These are phyloP conservation scores for Calamus simplicifolius DNA, from an alignment of 176 grass and related monocot genomes.

Conservation along the genomic window DNA sequence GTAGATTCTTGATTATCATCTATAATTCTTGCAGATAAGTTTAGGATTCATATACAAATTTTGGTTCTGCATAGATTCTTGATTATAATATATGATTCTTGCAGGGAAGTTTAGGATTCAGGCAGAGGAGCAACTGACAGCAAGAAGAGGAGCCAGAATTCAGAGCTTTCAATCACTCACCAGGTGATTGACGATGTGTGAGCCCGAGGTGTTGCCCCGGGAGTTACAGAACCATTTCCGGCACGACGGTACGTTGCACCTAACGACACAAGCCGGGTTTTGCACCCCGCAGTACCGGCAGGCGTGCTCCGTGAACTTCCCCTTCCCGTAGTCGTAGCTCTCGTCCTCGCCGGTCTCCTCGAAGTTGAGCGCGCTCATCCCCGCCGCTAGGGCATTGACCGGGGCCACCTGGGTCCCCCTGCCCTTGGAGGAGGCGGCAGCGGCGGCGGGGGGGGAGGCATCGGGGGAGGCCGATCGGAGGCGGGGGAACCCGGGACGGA, in stretches of 20 bases:
- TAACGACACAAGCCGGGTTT: conserved; percentile 81
- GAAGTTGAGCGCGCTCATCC: conserved; percentile 79
- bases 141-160: background rate
- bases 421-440: conserved; percentile 31
- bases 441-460: background rate
- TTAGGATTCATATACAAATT: too few relatives aligned
- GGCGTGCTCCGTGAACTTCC: conserved; percentile 81
- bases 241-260: conserved; percentile 88
- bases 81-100: too few relatives aligned
- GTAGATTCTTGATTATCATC: too few relatives aligned
- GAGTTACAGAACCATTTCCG: conserved; percentile 99
- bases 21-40: too few relatives aligned
- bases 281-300: conserved; percentile 94
- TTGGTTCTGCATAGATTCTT: too few relatives aligned
- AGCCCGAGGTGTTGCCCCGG: conserved; percentile 88
- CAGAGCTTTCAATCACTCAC: conserved; percentile 14
- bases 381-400: conserved; percentile 54
- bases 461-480: conserved; percentile 9
- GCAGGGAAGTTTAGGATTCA: too few relatives aligned
- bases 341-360: conserved; percentile 71
- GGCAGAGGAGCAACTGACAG: background rate
- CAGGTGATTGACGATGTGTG: conserved; percentile 96
- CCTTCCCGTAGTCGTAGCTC: conserved; percentile 74
- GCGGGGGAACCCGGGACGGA: conserved; percentile 16
- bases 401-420: conserved; percentile 16